These are phyloP conservation scores for Lasiosphaeria ovina DNA, from an alignment of 495 filamentous ascomycete genomes.

Conservation along the genomic window DNA sequence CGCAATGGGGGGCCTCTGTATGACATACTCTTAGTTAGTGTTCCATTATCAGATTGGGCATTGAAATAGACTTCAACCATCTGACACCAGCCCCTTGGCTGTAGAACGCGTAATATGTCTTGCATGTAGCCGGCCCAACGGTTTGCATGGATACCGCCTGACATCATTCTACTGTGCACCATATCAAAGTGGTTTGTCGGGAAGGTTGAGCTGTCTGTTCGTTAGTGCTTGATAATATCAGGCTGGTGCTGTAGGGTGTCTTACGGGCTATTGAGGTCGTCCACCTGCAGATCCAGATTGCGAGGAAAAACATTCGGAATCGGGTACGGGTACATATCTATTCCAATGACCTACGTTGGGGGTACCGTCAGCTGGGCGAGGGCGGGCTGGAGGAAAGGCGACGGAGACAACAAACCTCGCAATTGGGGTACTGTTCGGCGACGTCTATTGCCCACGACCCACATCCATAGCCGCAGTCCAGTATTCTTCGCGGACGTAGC, in stretches of 20 bases:
- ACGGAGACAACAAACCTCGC: constrained; percentile 58
- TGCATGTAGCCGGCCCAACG: constrained; percentile 78
- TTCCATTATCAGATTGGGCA: constrained; percentile 87
- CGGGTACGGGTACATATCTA: constrained; percentile 77
- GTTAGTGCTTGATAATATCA: constrained; percentile 11
- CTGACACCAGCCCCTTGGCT: constrained; percentile 81
- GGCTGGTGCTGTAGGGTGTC: constrained; percentile 14
- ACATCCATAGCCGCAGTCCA: constrained; percentile 77
- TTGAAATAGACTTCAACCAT: constrained; percentile 87
- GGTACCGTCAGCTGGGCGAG: constrained; percentile 6
- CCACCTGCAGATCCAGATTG: constrained; percentile 74
- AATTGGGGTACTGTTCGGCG: constrained; percentile 64
- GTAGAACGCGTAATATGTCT: constrained; percentile 63
- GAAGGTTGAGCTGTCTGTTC: constrained; percentile 61
- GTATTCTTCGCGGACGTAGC: constrained; percentile 56
- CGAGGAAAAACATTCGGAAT: constrained; percentile 64
- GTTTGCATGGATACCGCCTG: constrained; percentile 68
- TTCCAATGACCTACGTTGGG: constrained; percentile 65
- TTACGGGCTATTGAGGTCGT: constrained; percentile 72
- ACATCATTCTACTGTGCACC: constrained; percentile 81
- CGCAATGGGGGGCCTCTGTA: background rate
- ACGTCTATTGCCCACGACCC: constrained; percentile 52
- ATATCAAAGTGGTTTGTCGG: constrained; percentile 78
- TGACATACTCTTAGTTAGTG: constrained; percentile 58
- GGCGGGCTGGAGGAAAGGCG: background rate